Evolutionary conservation across 2,329 filamentous ascomycete genomes (phyloP), one percentile per base, ranked within the genome.

Genomic region (Botryotinia globosa): DNA sequence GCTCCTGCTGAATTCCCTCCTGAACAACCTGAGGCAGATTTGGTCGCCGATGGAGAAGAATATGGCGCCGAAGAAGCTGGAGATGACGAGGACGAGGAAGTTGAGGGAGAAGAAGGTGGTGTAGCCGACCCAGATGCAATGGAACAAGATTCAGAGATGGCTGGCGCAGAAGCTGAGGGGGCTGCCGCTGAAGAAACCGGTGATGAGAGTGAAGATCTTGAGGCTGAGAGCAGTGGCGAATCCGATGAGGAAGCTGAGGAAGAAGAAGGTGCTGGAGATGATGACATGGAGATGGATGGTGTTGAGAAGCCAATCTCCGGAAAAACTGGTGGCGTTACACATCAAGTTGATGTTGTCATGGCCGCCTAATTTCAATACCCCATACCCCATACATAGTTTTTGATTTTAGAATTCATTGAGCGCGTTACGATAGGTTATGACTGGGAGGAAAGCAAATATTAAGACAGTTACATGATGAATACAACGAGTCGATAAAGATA

Each of bases 1-100:
- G 96, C 96, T 44, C 96, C 96, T 3, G 91, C 96, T 76, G 95
- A 99, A 83, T 99, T 93, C 82, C 96, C 96, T 44, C 97, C 96
- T 74, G 96, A 99, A 82, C 96, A 99, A 84, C 96, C 96, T 59
- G 96, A 99, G 82, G 96, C 94, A 70, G 97, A 99, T 80, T 87
- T 91, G 62, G 87, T 89, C 69, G 92, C 92, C 61, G 95, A 98
- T 78, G 96, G 97, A 78, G 91, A 92, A 39, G 89, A 92, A 77
- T 99, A 99, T 80, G 96, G 95, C 75, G 94, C 92, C 34, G 96
- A 98, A 72, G 95, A 97, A 82, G 90, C 89, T 25, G 93, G 94
- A 65, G 91, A 91, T 51, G 90, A 91, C 75, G 89, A 91, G 69
- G 90, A 90, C 69, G 89, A 90, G 70, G 89, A 88, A n/a, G 88